Evolutionary conservation across 805 yeast genomes (phyloP), one percentile per base, ranked within the genome.

Genomic region (Kuraishia hungarica): DNA sequence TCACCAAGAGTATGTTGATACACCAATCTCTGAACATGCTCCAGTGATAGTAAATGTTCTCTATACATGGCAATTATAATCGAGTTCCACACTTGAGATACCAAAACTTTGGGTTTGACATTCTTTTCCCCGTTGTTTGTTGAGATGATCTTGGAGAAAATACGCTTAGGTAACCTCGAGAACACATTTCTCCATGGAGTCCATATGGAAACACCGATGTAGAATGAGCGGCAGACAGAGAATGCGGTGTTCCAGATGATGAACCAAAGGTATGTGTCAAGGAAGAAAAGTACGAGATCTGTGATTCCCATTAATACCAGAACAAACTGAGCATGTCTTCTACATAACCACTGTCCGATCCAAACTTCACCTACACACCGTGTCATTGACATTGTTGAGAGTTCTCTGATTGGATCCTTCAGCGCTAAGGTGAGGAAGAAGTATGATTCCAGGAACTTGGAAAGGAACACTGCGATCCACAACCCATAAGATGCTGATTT

Each of bases 121-220:
- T 69, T 60, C 57, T 70, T 69, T 24, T 74, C 64, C 61, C 61
- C 52, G 58, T 62, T 13, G 53, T 59, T 64, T 11, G 81, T 74
- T 2, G 79, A 77, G 13, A 89, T 69, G 1, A 90, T 73, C 61
- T 89, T 89, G 11, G 93, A 80, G 60, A 78, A 79, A 2, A 89
- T 86, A 60, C 96, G 75, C 61, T 84, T 83, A 1, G 96, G 96
- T 28, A 90, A 70, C 52, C 91, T 73, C 3, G 89, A 79, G 64
- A 86, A 89, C 29, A 86, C 80, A 62, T 87, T 88, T 65, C 88
- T 80, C 96, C 96, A 89, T 0, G 96, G 96, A 1, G 94, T 87
- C 86, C 93, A 85, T 11, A 89, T 83, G 0, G 96, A 87, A 4
- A 87, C 84, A 0, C 96, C 96, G 58, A 84, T 75, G 48, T 85